Percentiles rank a stretch among this genome's conserved stretches.
Conservation (phyloP, 2,329 filamentous ascomycete species). For the Aureobasidium sp. region DNA sequence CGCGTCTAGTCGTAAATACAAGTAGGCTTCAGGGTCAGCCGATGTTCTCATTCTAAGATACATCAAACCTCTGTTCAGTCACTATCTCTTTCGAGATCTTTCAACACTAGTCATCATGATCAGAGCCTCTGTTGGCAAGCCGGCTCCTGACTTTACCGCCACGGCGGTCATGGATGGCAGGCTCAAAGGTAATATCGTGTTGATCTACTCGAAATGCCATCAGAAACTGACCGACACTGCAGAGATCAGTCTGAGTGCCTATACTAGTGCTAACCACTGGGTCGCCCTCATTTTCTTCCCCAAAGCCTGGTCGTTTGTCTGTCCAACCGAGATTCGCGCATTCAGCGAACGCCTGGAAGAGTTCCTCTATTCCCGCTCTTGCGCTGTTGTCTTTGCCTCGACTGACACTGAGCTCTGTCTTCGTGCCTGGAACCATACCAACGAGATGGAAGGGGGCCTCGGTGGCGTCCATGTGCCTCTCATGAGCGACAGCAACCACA, state of each 20-base stretch:
- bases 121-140: slow-evolving; percentile 21
- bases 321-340: slow-evolving; percentile 59
- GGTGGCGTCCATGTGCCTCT: slow-evolving; percentile 56
- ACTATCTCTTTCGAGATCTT: not conserved
- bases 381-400: slow-evolving; percentile 53
- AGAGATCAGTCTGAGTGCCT: slow-evolving; percentile 27
- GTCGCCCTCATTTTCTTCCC: slow-evolving; percentile 60
- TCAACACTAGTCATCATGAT: not conserved
- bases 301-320: slow-evolving; percentile 63
- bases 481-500: slow-evolving; percentile 55
- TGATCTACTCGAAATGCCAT: not conserved
- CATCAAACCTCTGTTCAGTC: not conserved
- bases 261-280: slow-evolving; percentile 42
- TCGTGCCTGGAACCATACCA: slow-evolving; percentile 52
- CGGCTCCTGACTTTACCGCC: slow-evolving; percentile 25
- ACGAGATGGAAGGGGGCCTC: slow-evolving; percentile 55
- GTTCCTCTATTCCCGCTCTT: slow-evolving; percentile 50
- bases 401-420: slow-evolving; percentile 55
- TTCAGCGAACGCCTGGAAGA: slow-evolving; percentile 56
- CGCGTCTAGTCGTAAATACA: not conserved
- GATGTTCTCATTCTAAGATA: not conserved
- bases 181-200: slow-evolving; percentile 21
- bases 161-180: slow-evolving; percentile 26
- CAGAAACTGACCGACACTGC: not conserved
- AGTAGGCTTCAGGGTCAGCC: not conserved